Conservation (phyloP, 208 protist genomes). For the Lotmaria passim region DNA sequence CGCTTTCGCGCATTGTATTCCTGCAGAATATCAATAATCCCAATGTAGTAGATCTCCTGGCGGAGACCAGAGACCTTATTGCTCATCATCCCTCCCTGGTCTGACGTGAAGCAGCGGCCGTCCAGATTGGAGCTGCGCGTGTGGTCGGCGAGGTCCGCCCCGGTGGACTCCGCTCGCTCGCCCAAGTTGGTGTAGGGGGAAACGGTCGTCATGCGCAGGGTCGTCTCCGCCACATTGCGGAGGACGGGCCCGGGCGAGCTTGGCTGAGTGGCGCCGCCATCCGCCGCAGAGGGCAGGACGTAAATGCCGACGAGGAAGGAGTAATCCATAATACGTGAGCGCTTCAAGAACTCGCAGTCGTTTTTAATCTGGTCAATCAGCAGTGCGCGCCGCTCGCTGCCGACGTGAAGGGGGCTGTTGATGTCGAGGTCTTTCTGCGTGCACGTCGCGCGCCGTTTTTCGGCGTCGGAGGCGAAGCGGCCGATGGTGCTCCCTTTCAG, state of each 20-base stretch:
- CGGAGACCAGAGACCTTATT: slow-evolving; percentile 58
- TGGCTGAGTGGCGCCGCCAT: slow-evolving; percentile 1
- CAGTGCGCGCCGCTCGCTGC: slow-evolving; percentile 51
- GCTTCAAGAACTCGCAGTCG: slow-evolving; percentile 90
- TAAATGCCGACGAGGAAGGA: slow-evolving; percentile 93
- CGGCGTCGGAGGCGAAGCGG: slow-evolving; percentile 78
- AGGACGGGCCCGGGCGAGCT: slow-evolving; percentile 8
- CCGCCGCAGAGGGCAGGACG: slow-evolving; percentile 40
- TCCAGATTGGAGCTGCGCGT: slow-evolving; percentile 32
- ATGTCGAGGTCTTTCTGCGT: slow-evolving; percentile 94
- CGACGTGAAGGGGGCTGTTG: slow-evolving; percentile 80
- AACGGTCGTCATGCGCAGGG: slow-evolving; percentile 10
- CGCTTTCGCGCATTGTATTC: slow-evolving; percentile 87
- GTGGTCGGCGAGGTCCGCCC: background rate
- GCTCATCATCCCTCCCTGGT: slow-evolving; percentile 86
- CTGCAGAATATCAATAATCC: slow-evolving; percentile 95
- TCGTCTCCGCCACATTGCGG: slow-evolving; percentile 10
- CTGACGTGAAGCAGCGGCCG: slow-evolving; percentile 76
- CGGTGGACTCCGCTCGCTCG: slow-evolving; percentile 10
- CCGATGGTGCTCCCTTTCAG: slow-evolving; percentile 94
- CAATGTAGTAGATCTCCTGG: slow-evolving; percentile 92
- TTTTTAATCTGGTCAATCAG: slow-evolving; percentile 89
- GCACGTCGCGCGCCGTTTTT: slow-evolving; percentile 83
- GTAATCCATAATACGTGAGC: slow-evolving; percentile 94
- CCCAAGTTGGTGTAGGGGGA: background rate